phyloP scores from a whole-genome alignment of 2,329 filamentous ascomycete genomes.

The Colletotrichum viniferum region DNA sequence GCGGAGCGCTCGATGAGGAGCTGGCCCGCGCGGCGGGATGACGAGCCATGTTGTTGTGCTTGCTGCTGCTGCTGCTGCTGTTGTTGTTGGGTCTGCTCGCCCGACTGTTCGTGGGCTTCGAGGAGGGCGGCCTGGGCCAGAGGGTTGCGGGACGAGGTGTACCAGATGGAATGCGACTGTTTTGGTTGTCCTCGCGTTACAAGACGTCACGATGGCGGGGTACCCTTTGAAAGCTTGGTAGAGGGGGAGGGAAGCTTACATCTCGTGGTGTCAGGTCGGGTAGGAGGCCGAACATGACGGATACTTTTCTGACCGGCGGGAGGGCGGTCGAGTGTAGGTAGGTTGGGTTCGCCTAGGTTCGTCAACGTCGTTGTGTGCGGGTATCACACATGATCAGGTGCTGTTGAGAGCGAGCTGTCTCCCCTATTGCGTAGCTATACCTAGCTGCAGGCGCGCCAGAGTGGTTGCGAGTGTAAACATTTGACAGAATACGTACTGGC shows the following conservation, averaged over 20 bases:
- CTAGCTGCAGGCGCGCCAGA: neutral
- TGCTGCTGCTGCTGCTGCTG: constrained; percentile 21
- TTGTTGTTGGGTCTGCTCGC: constrained; percentile 32
- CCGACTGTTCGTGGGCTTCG: constrained; percentile 33
- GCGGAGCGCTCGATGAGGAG: constrained; percentile 61
- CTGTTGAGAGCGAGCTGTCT: neutral
- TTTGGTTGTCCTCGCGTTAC: constrained; percentile 22
- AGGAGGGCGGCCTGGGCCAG: constrained; percentile 37
- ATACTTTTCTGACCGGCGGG: neutral
- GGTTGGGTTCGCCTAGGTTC: neutral
- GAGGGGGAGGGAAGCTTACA: constrained; percentile 48
- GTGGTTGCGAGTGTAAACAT: constrained; percentile 17
- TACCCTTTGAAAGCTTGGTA: neutral
- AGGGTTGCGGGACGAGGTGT: constrained; percentile 66
- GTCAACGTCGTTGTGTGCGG: neutral
- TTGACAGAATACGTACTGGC: constrained; percentile 16
- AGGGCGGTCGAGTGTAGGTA: neutral
- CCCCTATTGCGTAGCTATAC: neutral
- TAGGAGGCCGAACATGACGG: constrained; percentile 64
- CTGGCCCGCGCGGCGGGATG: constrained; percentile 39
- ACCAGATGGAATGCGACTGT: constrained; percentile 77
- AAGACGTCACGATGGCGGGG: neutral
- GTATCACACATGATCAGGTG: neutral
- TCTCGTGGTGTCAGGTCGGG: constrained; percentile 74
- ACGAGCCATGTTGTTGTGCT: constrained; percentile 22